A percentile compares a stretch with the other conserved stretches of the same genome.
Evolutionary conservation across 805 yeast species (phyloP).

Genomic region (Kodamaea leandrae): DNA sequence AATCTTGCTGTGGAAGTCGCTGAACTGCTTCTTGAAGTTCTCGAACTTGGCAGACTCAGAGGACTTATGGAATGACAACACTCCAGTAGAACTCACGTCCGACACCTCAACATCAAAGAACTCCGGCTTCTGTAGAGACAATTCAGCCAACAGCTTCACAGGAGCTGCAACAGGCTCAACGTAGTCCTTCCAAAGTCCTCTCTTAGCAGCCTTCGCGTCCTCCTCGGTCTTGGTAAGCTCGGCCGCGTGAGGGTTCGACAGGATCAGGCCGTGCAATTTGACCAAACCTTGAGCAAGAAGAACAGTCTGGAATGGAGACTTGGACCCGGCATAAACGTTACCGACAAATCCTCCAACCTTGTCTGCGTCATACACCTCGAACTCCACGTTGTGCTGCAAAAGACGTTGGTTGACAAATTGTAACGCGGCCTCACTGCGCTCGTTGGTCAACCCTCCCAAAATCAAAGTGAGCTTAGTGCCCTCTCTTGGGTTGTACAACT

Average conservation of each 20-base stretch:
- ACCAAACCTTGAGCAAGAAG: conserved; percentile 64
- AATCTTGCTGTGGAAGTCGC: conserved; percentile 39
- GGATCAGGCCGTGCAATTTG: conserved; percentile 58
- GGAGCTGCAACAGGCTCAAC: conserved; percentile 38
- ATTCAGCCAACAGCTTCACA: conserved; percentile 18
- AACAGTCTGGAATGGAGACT: conserved; percentile 53
- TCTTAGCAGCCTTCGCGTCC: conserved; percentile 49
- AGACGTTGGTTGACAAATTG: conserved; percentile 52
- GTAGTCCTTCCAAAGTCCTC: conserved; percentile 69
- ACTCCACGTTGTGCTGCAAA: conserved; percentile 70
- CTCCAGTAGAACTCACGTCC: conserved; percentile 44
- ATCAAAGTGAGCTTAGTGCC: conserved; percentile 67
- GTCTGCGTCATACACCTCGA: conserved; percentile 68
- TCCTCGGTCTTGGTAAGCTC: conserved; percentile 62
- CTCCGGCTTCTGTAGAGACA: conserved; percentile 33
- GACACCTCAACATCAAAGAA: conserved; percentile 54
- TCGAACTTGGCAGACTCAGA: conserved; percentile 36
- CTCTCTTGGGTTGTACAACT: conserved; percentile 67
- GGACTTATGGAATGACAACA: conserved; percentile 44
- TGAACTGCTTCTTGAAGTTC: conserved; percentile 47
- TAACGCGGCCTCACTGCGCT: conserved; percentile 45
- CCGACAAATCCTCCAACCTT: conserved; percentile 82
- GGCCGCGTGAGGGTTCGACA: conserved; percentile 51
- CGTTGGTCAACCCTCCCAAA: conserved; percentile 66
- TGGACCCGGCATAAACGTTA: conserved; percentile 51